Base-by-base conservation (phyloP, 306 rosid species). In the Datisca glomerata region DNA sequence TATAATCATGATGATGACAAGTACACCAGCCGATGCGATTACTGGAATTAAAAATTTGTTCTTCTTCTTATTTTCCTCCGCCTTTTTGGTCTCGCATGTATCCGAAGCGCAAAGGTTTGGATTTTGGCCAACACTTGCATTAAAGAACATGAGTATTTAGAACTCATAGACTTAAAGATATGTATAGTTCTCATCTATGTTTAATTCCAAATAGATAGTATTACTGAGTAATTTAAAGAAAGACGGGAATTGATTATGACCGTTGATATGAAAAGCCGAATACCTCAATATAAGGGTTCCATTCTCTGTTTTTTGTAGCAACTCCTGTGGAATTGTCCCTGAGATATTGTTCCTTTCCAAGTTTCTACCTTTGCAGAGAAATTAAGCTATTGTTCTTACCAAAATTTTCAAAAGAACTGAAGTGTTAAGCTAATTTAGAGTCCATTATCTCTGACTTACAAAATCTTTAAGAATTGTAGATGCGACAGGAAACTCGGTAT, bases 251-350 rank as follows among this genome's bases (percentile, higher is more conserved):
- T n/a, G n/a, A n/a, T n/a, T n/a, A n/a, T n/a, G n/a, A n/a, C n/a
- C n/a, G n/a, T n/a, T n/a, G n/a, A n/a, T n/a, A n/a, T n/a, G 0
- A 31, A 9, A 12, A 21, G 49, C 14, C 16, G 12, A 51, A 37
- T 38, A 77, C 86, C 78, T 68, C 47, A 81, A 57, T 41, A 60
- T 22, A 18, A 77, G 37, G 49, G 45, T 66, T 43, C 61, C 63
- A 13, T 27, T 33, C 17, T 49, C 28, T 28, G 67, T 45, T 53
- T 21, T 69, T 22, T 64, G 56, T 43, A 61, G 7, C 2, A 75
- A 76, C 23, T 49, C 61, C 7, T 0, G 23, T 3, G 81, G 70
- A 42, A 80, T 43, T 12, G 38, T 18, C 7, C 79, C 70, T 10
- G 41, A 57, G 34, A 72, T 35, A 3, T 66, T 58, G 56, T 66